phyloP scores from a whole-genome alignment of 148 eudicot genomes.

The Salicornia ramosissima region DNA sequence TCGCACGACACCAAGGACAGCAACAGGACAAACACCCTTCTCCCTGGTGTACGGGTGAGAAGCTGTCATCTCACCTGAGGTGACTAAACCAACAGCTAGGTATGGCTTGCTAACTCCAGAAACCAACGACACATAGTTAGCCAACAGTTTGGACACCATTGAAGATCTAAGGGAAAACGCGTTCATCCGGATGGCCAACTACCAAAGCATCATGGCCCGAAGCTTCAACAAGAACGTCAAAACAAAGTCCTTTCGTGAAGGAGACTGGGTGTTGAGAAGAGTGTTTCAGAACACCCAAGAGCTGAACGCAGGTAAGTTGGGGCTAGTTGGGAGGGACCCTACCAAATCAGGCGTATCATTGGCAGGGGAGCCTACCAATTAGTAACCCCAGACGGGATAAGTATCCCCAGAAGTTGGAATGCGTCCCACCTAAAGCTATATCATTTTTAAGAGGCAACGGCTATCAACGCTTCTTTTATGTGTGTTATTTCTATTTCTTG shows the following conservation, averaged over 20 bases:
- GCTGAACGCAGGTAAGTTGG: background rate
- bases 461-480: too few relatives aligned
- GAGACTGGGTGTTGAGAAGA: too few relatives aligned
- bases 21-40: background rate
- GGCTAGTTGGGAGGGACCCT: background rate
- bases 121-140: background rate
- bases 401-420: background rate
- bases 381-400: too few relatives aligned
- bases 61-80: background rate
- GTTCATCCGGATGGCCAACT: background rate
- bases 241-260: too few relatives aligned
- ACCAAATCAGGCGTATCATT: too few relatives aligned
- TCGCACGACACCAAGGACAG: too few relatives aligned
- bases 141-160: background rate
- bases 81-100: background rate
- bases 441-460: background rate
- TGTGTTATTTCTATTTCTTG: too few relatives aligned
- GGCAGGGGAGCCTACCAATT: too few relatives aligned
- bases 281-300: background rate
- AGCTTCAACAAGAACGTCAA: too few relatives aligned
- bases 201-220: background rate
- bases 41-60: background rate
- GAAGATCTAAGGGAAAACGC: background rate
- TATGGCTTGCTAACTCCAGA: background rate
- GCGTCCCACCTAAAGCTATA: background rate